Base-by-base conservation (phyloP, 257 asterid genomes). In the Penstemon newberryi region DNA sequence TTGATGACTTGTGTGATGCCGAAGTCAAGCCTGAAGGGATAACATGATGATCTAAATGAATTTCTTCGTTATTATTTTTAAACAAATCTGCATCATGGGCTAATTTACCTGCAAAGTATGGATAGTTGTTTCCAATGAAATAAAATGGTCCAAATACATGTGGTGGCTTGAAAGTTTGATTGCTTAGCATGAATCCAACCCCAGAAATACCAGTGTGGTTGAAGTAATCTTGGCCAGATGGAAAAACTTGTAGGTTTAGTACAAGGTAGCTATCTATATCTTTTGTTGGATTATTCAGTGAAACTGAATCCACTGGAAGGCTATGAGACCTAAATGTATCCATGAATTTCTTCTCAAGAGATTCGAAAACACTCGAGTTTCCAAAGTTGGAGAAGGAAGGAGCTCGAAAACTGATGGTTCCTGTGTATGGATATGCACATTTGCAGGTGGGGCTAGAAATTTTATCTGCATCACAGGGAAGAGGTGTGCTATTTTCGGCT, bases 121-220 rank as follows among this genome's bases (percentile, higher is more conserved):
- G 77, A 67, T 90, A 93, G 11, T 0, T 37, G 58, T 75, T 70
- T 38, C 69, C 96, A 6, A 3, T 44, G 83, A 83, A 93, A 75
- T 56, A 66, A 74, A 68, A 93, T 37, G 99, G 96, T 63, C 96
- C 99, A 71, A 93, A 93, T 3, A 4, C 65, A 0, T 1, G 10
- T 3, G 96, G 96, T 0, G 97, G 97, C 84, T 90, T 87, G 85
- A 93, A 88, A 41, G 89, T 87, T 52, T 86, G 99, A 75, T 85
- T 90, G 80, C 96, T 93, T 7, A 93, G 85, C 57, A 65, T 74
- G 70, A 86, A 84, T 4, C 82, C 99, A 6, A 93, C 75, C 50
- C 79, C 52, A 8, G 83, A 62, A 68, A 93, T 75, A 66, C 84
- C 99, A 3, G 91, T 68, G 6, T 75, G 77, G 40, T 90, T 88